Base-by-base conservation (phyloP, 2,329 filamentous ascomycete species). In the Verticillium klebahnii region DNA sequence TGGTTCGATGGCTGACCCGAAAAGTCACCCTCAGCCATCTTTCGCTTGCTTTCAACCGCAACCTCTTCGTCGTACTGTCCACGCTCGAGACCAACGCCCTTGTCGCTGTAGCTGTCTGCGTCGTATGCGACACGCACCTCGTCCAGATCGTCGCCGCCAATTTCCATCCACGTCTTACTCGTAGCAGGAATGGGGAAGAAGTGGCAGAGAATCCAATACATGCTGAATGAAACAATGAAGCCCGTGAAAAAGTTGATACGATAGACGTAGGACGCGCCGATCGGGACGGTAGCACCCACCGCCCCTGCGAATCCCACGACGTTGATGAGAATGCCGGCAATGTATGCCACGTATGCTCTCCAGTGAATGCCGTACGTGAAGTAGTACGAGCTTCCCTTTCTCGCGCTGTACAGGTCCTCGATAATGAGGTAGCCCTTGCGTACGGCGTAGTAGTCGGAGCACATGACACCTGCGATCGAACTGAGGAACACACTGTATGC, bases 401-500 rank as follows among this genome's bases (percentile, higher is more conserved):
- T 85, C 11, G 85, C 89, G 59, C 89, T 89, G 79, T 96, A 97
- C 0, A 97, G 83, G 61, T 92, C 87, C 69, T 86, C 88, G 67
- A 94, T 80, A 66, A 93, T 86, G 2, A 95, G 80, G 72, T 93
- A 96, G 5, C 93, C 93, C 62, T 84, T 88, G 62, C 93, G 89
- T 5, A 97, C 91, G 61, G 90, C 65, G 75, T 96, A 97, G 79
- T 97, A 97, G 75, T 97, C 93, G 67, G 83, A 85, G 63, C 93
- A 81, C 78, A 97, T 95, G 66, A 96, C 92, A n/a, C 93, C 93
- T 0, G 92, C 93, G 65, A 97, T 96, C 54, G 90, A 92, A 63
- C 90, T 93, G n/a, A 97, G 83, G 77, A 97, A 97, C 61, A 97
- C 92, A 3, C 90, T 93, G 79, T 97, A 97, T 1, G 93, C 90